A percentile compares a stretch with the other conserved stretches of the same genome.
Evolutionary conservation across 257 asterid genomes (phyloP).

Genomic region (Asclepias syriaca): DNA sequence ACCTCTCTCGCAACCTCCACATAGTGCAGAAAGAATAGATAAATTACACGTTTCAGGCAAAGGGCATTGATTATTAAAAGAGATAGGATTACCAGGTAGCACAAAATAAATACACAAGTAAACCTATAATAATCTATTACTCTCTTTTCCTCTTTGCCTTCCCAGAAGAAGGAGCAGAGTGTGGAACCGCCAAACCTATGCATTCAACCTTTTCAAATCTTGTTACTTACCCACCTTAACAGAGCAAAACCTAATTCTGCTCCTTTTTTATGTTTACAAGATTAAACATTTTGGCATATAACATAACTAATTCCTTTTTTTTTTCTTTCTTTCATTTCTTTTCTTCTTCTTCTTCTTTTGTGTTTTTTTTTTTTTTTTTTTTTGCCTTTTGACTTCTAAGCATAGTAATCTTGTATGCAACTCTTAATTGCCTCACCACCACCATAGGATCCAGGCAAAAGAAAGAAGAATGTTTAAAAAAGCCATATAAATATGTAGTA

Average conservation of each 20-base stretch:
- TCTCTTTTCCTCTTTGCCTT: background rate
- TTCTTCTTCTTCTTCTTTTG: too few relatives aligned
- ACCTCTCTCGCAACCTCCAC: background rate
- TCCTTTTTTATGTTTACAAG: background rate
- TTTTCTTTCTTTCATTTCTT: too few relatives aligned
- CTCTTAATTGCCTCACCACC: background rate
- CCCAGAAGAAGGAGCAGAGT: background rate
- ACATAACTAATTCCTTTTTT: background rate
- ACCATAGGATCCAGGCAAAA: background rate
- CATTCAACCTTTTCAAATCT: background rate
- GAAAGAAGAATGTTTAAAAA: background rate
- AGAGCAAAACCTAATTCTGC: background rate
- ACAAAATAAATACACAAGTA: background rate
- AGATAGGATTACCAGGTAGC: background rate
- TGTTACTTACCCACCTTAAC: background rate
- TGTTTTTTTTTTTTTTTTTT: too few relatives aligned
- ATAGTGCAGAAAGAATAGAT: slow-evolving; percentile 3
- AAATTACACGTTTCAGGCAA: background rate
- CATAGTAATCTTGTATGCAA: background rate
- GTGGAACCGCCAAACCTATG: background rate
- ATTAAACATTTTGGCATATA: background rate
- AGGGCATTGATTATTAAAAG: background rate
- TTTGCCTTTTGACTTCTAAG: background rate
- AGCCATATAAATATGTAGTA: background rate
- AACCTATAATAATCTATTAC: background rate